These are phyloP conservation scores for Neopestalotiopsis clavispora DNA, from an alignment of 2,329 filamentous ascomycete species.

Conservation along the genomic window DNA sequence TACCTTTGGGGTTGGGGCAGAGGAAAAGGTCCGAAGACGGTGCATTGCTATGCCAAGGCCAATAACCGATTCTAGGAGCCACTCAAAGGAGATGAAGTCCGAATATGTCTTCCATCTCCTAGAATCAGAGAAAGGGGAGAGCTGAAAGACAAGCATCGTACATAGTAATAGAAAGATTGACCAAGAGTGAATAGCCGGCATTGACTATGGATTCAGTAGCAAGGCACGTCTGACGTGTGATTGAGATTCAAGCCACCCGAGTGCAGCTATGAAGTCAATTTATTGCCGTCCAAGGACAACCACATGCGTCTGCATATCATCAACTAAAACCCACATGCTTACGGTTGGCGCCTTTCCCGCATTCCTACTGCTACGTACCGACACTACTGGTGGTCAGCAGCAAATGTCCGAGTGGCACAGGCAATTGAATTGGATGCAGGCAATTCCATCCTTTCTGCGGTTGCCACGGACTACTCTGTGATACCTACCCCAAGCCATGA, in stretches of 20 bases:
- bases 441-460: neutral
- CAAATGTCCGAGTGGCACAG: conserved; percentile 13
- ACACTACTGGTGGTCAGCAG: conserved; percentile 3
- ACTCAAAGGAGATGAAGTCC: too few relatives aligned
- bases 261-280: neutral
- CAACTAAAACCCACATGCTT: neutral
- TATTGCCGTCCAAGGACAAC: neutral
- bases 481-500: neutral
- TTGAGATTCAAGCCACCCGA: neutral
- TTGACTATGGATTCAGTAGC: neutral
- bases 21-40: too few relatives aligned
- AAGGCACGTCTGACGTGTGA: neutral
- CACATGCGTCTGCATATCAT: conserved; percentile 2
- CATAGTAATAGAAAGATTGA: too few relatives aligned
- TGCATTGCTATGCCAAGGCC: too few relatives aligned
- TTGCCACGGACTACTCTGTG: neutral
- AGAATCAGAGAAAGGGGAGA: too few relatives aligned
- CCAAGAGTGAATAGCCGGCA: too few relatives aligned
- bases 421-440: neutral
- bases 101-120: too few relatives aligned
- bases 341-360: neutral
- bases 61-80: too few relatives aligned
- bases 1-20: too few relatives aligned
- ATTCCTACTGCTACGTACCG: neutral
- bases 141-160: too few relatives aligned